Percentiles rank a stretch among this genome's conserved stretches.
phyloP scores from a whole-genome alignment of 2,329 filamentous ascomycete genomes.

The Knufia fluminis region DNA sequence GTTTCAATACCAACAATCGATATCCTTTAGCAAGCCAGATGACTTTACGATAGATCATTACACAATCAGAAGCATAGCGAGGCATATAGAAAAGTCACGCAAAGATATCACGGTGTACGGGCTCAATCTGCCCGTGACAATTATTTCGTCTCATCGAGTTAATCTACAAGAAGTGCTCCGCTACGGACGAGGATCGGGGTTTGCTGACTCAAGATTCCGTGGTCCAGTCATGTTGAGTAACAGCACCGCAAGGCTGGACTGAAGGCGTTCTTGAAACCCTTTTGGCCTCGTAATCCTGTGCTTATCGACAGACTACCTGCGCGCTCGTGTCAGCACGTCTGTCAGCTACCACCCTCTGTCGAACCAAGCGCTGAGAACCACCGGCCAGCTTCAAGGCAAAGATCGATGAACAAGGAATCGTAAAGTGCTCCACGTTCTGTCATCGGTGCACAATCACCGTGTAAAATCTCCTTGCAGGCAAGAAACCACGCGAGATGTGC shows the following conservation, averaged over 20 bases:
- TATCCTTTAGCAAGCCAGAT: constrained; percentile 7
- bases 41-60: constrained; percentile 7
- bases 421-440: not conserved
- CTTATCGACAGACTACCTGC: not conserved
- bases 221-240: not conserved
- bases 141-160: not conserved
- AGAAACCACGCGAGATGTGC: not conserved
- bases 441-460: not conserved
- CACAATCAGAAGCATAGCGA: constrained; percentile 8
- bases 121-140: not conserved
- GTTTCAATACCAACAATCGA: constrained; percentile 3
- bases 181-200: not conserved
- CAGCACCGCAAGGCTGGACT: not conserved
- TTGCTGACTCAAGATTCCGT: not conserved
- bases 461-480: not conserved
- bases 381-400: not conserved
- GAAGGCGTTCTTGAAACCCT: not conserved
- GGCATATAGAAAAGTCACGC: constrained; percentile 4
- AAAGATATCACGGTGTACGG: not conserved
- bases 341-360: not conserved
- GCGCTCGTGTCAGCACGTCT: not conserved
- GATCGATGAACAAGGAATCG: not conserved
- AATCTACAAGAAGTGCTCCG: not conserved
- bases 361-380: not conserved
- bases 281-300: not conserved